Evolutionary conservation across 176 grass and related monocot species (phyloP), one percentile per base, ranked within the genome.

Genomic region (Triticum aestivum): DNA sequence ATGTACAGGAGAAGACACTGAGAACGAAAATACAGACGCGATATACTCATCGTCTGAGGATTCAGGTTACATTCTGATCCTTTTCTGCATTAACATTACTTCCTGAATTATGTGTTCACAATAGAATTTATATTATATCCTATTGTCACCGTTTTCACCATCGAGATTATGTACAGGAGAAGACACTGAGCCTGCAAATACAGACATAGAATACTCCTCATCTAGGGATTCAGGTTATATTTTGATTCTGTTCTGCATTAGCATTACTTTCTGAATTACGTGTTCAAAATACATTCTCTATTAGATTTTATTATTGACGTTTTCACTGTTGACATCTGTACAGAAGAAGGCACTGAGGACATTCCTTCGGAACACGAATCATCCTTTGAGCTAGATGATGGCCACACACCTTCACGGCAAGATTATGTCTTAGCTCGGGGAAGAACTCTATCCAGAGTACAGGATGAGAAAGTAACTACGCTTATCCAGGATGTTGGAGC

Each of bases 401-500:
- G 11, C 35, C 42, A 52, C 18, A 14, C 18, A 51, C 5, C 26
- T 35, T 17, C 26, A 23, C 2, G 0, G 3, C 18, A 7, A 56
- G 33, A 39, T 39, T 79, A 79, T 24, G 5, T 82, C 26, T 82
- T 82, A 80, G 18, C 39, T 32, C 8, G 1, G 12, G 2, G 62
- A 27, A 29, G 4, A 49, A 81, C 2, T 44, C 62, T 32, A 21
- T 67, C 61, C 1, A 17, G 30, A 32, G 79, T 8, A 49, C 65
- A 69, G 42, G 27, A 82, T 6, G 44, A 21, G 11, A 84, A 44
- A 79, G 54, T 89, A 89, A 8, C 10, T 26, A 4, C 21, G 5
- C 61, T 89, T 79, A 10, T 89, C 54, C 21, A 65, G 67, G 30
- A 84, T 51, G 52, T 79, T 30, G 32, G 7, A 72, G 65, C 87